Evolutionary conservation across 2,329 filamentous ascomycete genomes (phyloP).

Genomic region (Paradendryphiella salina): DNA sequence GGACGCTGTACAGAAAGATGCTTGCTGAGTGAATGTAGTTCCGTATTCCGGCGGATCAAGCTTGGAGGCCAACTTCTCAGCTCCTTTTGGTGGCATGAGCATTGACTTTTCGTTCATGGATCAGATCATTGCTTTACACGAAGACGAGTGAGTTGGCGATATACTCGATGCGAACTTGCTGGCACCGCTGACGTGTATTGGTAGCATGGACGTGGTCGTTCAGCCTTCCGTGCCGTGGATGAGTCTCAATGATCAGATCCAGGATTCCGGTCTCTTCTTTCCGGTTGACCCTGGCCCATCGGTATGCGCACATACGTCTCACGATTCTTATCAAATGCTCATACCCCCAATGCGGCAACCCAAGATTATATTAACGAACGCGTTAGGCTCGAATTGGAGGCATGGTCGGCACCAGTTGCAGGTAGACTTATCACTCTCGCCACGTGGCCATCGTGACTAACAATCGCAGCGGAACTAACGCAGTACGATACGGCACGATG

Average conservation of each 20-base stretch:
- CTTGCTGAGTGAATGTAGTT: slow-evolving; percentile 50
- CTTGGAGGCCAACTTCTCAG: slow-evolving; percentile 87
- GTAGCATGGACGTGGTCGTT: slow-evolving; percentile 81
- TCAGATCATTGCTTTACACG: slow-evolving; percentile 74
- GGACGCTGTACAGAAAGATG: not conserved
- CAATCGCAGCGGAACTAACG: slow-evolving; percentile 68
- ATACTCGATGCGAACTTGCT: not conserved
- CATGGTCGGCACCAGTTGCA: slow-evolving; percentile 76
- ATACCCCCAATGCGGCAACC: slow-evolving; percentile 19
- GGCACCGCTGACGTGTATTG: slow-evolving; percentile 23
- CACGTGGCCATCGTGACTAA: slow-evolving; percentile 16
- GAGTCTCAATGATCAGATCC: slow-evolving; percentile 75
- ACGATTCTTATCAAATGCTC: slow-evolving; percentile 7
- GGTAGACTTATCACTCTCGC: slow-evolving; percentile 22
- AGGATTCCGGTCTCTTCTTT: slow-evolving; percentile 80
- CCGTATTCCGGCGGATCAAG: slow-evolving; percentile 85
- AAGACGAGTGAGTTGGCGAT: slow-evolving; percentile 62
- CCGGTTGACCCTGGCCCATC: slow-evolving; percentile 81
- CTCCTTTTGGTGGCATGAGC: slow-evolving; percentile 82
- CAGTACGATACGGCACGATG: slow-evolving; percentile 82
- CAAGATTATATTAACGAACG: slow-evolving; percentile 24
- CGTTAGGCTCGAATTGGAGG: slow-evolving; percentile 72
- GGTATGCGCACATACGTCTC: slow-evolving; percentile 25
- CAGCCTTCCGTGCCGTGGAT: slow-evolving; percentile 94
- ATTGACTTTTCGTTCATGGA: slow-evolving; percentile 92